These are phyloP conservation scores for Sparassis latifolia DNA, from an alignment of 1,284 basidiomycete species.

Conservation along the genomic window DNA sequence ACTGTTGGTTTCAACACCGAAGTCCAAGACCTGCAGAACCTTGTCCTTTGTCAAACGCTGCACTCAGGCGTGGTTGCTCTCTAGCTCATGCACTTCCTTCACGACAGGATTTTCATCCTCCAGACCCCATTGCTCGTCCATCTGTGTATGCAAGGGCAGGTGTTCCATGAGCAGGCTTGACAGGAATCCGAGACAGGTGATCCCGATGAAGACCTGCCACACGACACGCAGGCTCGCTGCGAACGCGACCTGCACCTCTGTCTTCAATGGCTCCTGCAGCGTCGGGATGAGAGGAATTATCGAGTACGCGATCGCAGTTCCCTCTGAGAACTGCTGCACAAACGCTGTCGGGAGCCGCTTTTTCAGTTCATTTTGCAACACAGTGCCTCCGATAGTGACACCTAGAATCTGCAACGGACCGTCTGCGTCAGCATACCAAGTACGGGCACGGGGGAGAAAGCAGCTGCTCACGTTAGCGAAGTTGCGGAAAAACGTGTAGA, in stretches of 20 bases:
- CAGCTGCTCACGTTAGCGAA: slow-evolving; percentile 26
- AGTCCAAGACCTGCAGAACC: too few species aligned
- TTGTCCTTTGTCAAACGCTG: too few species aligned
- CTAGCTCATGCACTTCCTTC: too few species aligned
- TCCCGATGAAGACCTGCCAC: slow-evolving; percentile 17
- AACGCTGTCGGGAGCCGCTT: slow-evolving; percentile 17
- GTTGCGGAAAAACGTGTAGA: slow-evolving; percentile 29
- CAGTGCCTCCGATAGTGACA: slow-evolving; percentile 21
- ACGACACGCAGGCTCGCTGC: slow-evolving; percentile 22
- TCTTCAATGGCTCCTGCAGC: slow-evolving; percentile 13
- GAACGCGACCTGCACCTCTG: slow-evolving; percentile 25
- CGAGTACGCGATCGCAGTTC: slow-evolving; percentile 23
- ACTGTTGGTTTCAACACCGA: too few species aligned
- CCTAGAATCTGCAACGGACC: slow-evolving; percentile 23
- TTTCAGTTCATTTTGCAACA: slow-evolving; percentile 26
- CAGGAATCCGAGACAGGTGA: slow-evolving; percentile 17
- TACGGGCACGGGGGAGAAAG: too few species aligned
- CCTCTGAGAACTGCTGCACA: slow-evolving; percentile 17
- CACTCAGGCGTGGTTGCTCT: too few species aligned
- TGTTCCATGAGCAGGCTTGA: slow-evolving; percentile 24
- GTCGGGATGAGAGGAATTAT: slow-evolving; percentile 21
- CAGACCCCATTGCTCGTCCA: slow-evolving; percentile 25
- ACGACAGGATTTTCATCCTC: too few species aligned
- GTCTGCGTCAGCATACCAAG: neutral
- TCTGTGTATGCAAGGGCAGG: slow-evolving; percentile 24